Base-by-base conservation (phyloP, 1,139 yeast genomes). In the Hansenula lynferdii region DNA sequence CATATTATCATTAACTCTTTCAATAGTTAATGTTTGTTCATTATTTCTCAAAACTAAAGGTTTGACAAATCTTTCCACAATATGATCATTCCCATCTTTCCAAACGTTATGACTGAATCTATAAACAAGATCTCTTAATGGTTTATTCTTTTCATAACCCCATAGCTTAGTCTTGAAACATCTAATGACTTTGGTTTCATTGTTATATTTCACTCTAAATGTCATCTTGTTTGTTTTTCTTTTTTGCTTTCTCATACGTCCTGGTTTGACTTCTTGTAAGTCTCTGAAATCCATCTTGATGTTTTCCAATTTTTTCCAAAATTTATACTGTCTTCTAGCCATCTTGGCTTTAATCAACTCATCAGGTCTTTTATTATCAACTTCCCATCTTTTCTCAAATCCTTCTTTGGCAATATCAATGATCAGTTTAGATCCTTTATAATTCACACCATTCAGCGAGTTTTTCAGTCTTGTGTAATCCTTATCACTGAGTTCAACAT, bases 61-160 rank as follows among this genome's bases (percentile, higher is more conserved):
- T 56, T 37, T 68, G 2, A 12, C 20, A 12, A 12, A 56, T 47
- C 77, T 69, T 52, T 89, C 96, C 16, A 87, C 71, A 8, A 85
- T 71, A 57, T 86, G 95, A 39, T 84, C 86, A 48, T 77, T 79
- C 9, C 94, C 94, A 60, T 87, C 87, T 49, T 70, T 72, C 98
- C 98, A 92, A 32, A 70, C 72, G 0, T 86, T 86, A 43, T 80
- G 72, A 14, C 60, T 64, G 56, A 75, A 90, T 39, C 65, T 64
- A 60, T 70, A 75, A 0, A 84, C 83, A 50, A 89, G 67, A 49
- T 82, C 92, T 32, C 74, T 70, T 1, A 70, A 57, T 3, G 73
- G 67, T 49, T 74, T 79, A 48, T 75, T 72, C 62, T 85, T 82
- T 49, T 84, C 90, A 43, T 78, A 69, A 9, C 97, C 97, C 98